Percentiles rank a stretch among this genome's conserved stretches.
Conservation (phyloP, 1,284 basidiomycete genomes). For the Ceratobasidium sp. region DNA sequence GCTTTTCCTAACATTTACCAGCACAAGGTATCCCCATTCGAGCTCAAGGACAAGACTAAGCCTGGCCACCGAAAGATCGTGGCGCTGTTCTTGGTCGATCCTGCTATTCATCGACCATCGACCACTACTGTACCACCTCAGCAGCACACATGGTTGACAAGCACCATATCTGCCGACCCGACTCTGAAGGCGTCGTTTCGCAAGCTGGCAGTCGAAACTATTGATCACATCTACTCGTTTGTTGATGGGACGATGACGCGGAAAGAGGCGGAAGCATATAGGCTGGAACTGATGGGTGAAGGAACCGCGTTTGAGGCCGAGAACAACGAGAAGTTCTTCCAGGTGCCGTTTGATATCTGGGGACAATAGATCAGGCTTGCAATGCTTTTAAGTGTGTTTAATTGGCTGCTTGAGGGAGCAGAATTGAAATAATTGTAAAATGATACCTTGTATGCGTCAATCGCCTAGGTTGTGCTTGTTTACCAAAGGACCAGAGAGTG, state of each 20-base stretch:
- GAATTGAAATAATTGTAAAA: too few relatives aligned
- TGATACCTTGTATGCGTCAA: too few relatives aligned
- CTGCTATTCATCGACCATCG: slow-evolving; percentile 59
- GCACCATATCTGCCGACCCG: slow-evolving; percentile 45
- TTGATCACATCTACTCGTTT: slow-evolving; percentile 49
- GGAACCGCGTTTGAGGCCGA: slow-evolving; percentile 45
- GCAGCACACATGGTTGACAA: slow-evolving; percentile 58
- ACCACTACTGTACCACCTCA: slow-evolving; percentile 63
- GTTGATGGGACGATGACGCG: slow-evolving; percentile 51
- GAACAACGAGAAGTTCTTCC: slow-evolving; percentile 4
- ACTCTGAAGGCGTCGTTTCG: slow-evolving; percentile 48
- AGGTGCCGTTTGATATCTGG: neutral
- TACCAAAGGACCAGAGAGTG: too few relatives aligned
- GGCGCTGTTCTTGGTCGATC: slow-evolving; percentile 66
- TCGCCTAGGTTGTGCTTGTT: too few relatives aligned
- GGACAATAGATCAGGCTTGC: too few relatives aligned
- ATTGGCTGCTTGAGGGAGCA: too few relatives aligned
- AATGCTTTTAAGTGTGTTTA: too few relatives aligned
- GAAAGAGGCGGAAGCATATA: slow-evolving; percentile 55
- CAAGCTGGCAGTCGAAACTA: slow-evolving; percentile 52
- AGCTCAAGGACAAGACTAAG: slow-evolving; percentile 60
- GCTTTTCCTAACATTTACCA: slow-evolving; percentile 64
- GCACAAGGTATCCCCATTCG: slow-evolving; percentile 61
- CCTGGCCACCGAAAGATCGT: slow-evolving; percentile 65
- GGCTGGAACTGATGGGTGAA: slow-evolving; percentile 56